Base-by-base conservation (phyloP, 2,329 filamentous ascomycete species). In the Pseudopyricularia javanii region DNA sequence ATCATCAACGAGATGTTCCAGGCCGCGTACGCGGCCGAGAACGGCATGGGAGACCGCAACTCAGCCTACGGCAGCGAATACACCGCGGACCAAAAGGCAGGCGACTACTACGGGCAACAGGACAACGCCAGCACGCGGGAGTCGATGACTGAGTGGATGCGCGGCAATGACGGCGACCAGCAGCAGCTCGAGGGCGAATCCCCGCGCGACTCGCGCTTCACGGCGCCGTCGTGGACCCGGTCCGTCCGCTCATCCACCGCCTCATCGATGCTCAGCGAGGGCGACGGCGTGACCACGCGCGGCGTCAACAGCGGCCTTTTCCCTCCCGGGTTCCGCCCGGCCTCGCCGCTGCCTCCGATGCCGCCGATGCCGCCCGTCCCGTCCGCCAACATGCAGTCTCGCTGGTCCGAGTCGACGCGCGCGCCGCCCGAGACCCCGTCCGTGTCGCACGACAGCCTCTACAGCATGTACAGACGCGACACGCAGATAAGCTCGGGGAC, bases 1-100 rank as follows among this genome's bases (percentile, higher is more conserved):
- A 66, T 51, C 35, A 37, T 51, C 24, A 51, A 51, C 37, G 50
- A 51, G 9, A 28, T 51, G 33, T 51, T 51, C 26, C 24, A 43
- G 26, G 50, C 50, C 37, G 50, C 37, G 22, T 51, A 45, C 50
- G 50, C 50, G 14, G 50, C 50, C 15, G 50, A 51, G 50, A 47
- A 47, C 24, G 50, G 50, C 37, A 26, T 45, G 35, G 43, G 35
- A 24, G 37, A 34, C 12, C 26, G 37, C 50, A 43, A 51, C 24
- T 32, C 35, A 24, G 22, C 17, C 24, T 37, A 37, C 22, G 20
- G 24, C 14, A 40, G 9, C 11, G 37, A 6, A 12, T 51, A 51
- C 37, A n/a, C 35, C 9, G 28, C 6, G n/a, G 37, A 51, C n/a
- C 15, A 34, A 9, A 51, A 51, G 50, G 26, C 15, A 15, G 28